Base-by-base conservation (phyloP, 768 basidiomycete species). In the Macrolepiota fuliginosa region DNA sequence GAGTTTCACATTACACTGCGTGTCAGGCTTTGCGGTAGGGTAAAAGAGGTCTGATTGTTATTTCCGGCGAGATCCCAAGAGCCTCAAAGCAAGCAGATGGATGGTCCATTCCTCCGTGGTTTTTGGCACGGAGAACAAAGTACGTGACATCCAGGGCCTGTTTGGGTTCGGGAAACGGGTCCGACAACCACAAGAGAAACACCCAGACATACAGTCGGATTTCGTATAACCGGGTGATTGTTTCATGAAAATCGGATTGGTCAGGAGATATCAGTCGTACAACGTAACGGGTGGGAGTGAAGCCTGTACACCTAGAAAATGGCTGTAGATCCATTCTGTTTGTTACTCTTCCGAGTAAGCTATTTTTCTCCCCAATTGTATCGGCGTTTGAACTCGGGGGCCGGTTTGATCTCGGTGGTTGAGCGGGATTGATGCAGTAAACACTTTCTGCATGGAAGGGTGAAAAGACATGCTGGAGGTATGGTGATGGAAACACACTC, bases 41-140 rank as follows among this genome's bases (percentile, higher is more conserved):
- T 7, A 39, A 19, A 36, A 37, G 19, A 24, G 35, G 35, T 6
- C 12, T 4, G 22, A 25, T 37, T 13, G 35, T 54, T 54, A 54
- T 39, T 54, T 54, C 53, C 53, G 53, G 53, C 53, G 53, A 54
- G 53, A 54, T 54, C 53, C 35, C 35, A 27, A 29, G 50, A 52
- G 25, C 53, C 29, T 11, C 47, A 12, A 4, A 10, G 22, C 25
- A 11, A 45, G 17, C 19, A 17, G 19, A 19, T 1, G 42, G 17
- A 45, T 9, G 1, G 7, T 9, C 17, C 19, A 17, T 13, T 3
- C n/a, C 4, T 15, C 35, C 27, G 39, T 22, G 22, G 24, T 19
- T 27, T 42, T 56, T 42, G 39, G 40, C 25, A 27, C 25, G 40
- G 25, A 40, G n/a, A 39, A 56, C 22, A 24, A 56, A 56, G 39